These are phyloP conservation scores for Ophidiomyces ophidiicola DNA, from an alignment of 2,329 filamentous ascomycete species.

Conservation along the genomic window DNA sequence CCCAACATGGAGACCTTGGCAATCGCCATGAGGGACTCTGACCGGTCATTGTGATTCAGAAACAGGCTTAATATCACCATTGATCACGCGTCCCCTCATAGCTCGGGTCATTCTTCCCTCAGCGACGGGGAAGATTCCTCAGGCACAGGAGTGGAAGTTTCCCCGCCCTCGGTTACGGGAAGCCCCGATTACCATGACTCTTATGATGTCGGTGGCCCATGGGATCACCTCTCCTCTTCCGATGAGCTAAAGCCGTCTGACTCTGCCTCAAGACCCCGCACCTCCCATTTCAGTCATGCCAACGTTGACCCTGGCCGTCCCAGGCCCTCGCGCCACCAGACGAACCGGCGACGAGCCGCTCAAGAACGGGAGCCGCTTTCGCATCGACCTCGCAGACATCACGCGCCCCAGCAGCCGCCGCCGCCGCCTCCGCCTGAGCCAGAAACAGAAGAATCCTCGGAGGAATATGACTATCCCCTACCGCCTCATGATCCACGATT, in stretches of 20 bases:
- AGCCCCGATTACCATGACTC: slow-evolving; percentile 31
- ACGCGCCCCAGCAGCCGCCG: slow-evolving; percentile 24
- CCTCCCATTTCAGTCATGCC: slow-evolving; percentile 31
- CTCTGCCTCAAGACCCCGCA: slow-evolving; percentile 35
- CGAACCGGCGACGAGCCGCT: slow-evolving; percentile 8
- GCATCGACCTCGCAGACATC: slow-evolving; percentile 33
- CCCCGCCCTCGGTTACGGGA: slow-evolving; percentile 29
- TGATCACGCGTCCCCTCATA: slow-evolving; percentile 8
- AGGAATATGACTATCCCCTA: slow-evolving; percentile 46
- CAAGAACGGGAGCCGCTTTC: slow-evolving; percentile 28
- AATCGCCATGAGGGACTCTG: background rate
- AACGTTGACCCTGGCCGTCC: slow-evolving; percentile 28
- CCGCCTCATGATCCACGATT: slow-evolving; percentile 24
- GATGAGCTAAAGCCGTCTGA: slow-evolving; percentile 39
- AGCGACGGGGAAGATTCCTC: slow-evolving; percentile 37
- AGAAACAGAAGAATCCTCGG: slow-evolving; percentile 49
- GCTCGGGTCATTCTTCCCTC: slow-evolving; percentile 7
- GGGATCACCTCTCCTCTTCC: slow-evolving; percentile 32
- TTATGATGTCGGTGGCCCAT: slow-evolving; percentile 25
- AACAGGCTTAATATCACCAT: slow-evolving; percentile 9
- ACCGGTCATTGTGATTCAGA: background rate
- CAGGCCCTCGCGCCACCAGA: slow-evolving; percentile 19
- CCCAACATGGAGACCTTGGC: too few relatives aligned
- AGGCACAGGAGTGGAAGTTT: slow-evolving; percentile 29
- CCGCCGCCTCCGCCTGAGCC: slow-evolving; percentile 34